phyloP scores from a whole-genome alignment of 352 stramenopile genomes.

The Synura sp. region DNA sequence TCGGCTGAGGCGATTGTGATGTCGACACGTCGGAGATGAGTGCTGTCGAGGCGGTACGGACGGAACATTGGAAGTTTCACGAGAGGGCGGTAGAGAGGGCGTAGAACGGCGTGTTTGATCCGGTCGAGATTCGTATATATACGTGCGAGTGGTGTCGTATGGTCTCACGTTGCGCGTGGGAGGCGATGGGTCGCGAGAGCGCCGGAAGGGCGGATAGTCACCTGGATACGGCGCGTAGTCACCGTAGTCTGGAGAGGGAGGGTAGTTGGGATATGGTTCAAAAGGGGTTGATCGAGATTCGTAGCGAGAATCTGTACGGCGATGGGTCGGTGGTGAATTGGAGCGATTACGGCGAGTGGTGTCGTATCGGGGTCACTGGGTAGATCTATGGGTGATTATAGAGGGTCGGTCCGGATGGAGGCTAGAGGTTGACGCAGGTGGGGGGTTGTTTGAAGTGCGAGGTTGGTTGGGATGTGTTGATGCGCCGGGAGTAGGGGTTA shows the following conservation, averaged over 20 bases:
- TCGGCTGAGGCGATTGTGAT: not conserved
- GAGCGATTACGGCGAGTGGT: constrained; percentile 4
- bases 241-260: not conserved
- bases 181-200: constrained; percentile 7
- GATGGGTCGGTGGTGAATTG: constrained; percentile 16
- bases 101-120: not conserved
- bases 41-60: constrained; percentile 5
- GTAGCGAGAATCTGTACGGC: not conserved
- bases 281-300: not conserved
- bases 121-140: not conserved
- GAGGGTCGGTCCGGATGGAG: not conserved
- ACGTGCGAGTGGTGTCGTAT: constrained; percentile 9
- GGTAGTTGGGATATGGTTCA: not conserved
- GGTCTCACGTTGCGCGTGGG: constrained; percentile 18
- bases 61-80: not conserved
- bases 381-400: not conserved
- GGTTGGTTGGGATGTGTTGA: constrained; percentile 1
- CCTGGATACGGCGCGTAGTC: constrained; percentile 8
- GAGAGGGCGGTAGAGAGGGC: not conserved
- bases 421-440: not conserved
- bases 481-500: not conserved
- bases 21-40: not conserved
- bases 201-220: not conserved
- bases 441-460: constrained; percentile 10
- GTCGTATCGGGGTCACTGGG: not conserved